Base-by-base conservation (phyloP, 2,329 filamentous ascomycete species). In the Sclerotinia sclerotiorum region DNA sequence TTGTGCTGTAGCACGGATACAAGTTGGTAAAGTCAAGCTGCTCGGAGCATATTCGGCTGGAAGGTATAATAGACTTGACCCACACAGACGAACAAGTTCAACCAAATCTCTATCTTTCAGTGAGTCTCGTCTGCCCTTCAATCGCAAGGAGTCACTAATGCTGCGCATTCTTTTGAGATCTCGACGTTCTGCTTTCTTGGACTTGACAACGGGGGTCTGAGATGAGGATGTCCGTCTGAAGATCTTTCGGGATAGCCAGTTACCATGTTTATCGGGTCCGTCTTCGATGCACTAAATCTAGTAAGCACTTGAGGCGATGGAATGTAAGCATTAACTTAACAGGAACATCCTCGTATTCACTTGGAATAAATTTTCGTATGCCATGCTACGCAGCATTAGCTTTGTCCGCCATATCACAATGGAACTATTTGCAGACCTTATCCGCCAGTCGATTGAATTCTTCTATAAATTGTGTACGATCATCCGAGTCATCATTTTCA, bases 1-100 rank as follows among this genome's bases (percentile, higher is more conserved):
- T 71, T 90, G 86, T n/a, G 85, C 87, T 11, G 86, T 87, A 13
- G 88, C 88, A 56, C 88, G 86, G 61, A 91, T 82, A 72, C 88
- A 89, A 5, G 88, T 90, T 11, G 88, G 88, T 42, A 91, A 78
- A 24, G 85, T 79, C 35, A 91, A 78, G 32, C 84, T 83, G 24
- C 83, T 81, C 1, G 86, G 83, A 4, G 87, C 81, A 72, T 88
- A 86, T 65, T 88, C 86, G 3, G 80, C 72, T 0, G 88, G 87
- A 11, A 91, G 79, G 72, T 87, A 85, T 60, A 91, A 78, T 42
- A 85, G 78, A 74, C 86, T 88, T 75, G 86, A 86, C 49, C 88
- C 88, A 71, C 87, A 88, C 42, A 90, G 77, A 15, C 87, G 83
- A 24, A 90, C 83, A 72, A 91, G 82, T n/a, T 84, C 82, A 67